Base-by-base conservation (phyloP, 2,329 filamentous ascomycete genomes). In the Hypomyces perniciosus region DNA sequence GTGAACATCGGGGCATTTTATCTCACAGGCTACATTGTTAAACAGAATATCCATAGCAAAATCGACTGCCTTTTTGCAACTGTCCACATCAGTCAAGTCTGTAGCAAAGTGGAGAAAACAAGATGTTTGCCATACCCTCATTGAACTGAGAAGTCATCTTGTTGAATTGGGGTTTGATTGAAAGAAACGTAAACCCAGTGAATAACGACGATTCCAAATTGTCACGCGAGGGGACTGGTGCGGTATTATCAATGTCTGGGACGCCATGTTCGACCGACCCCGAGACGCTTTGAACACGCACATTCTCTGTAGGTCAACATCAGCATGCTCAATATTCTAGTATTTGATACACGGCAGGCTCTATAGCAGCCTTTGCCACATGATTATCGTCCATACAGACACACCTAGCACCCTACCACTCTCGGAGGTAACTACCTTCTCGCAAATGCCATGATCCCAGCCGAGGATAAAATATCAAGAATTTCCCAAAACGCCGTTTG, bases 31-130 rank as follows among this genome's bases (percentile, higher is more conserved):
- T 3, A 78, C 80, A 60, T 83, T 83, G 62, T 83, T 83, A 53
- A 83, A 75, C 2, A 83, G 67, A 6, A 82, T 69, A 50, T 76
- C 69, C 8, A 83, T 67, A 57, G 83, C 79, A 52, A 75, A 65
- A 6, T 81, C 69, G 2, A 83, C 71, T 2, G 74, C 73, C 3
- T 70, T 68, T 42, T 71, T 68, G 63, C 79, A 82, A 4, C 69
- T 75, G 1, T 72, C 65, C 28, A 75, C 71, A 26, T 78, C 66
- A 59, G 70, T 76, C 42, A 81, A 62, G 49, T 83, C 65, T 7
- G 73, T 72, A 0, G 73, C 55, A 33, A 81, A 63, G 1, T 20
- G 20, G 20, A 20, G 20, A 3, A 20, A 20, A 20, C 35, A 38
- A 38, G 3, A n/a, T 38, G 35, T n/a, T 20, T n/a, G 35, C n/a